Base-by-base conservation (phyloP, 805 yeast genomes). In the Lipomyces orientalis region DNA sequence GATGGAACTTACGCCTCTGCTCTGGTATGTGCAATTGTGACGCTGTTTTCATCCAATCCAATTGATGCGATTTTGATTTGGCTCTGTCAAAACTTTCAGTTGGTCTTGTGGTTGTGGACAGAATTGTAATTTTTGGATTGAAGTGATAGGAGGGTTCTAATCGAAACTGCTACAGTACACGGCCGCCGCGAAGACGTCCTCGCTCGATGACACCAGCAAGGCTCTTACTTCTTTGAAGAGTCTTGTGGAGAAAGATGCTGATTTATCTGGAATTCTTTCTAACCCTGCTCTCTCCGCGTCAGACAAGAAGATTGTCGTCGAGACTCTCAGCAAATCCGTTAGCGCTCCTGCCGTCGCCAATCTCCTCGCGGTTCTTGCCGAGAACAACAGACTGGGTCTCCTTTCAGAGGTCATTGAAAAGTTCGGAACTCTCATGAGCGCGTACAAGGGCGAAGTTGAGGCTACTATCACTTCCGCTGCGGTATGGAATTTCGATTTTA, bases 1-100 rank as follows among this genome's bases (percentile, higher is more conserved):
- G 98, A 93, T 75, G 99, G 98, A 78, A 93, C 98, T 73, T 94
- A 94, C 81, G 99, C 98, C 75, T 86, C 92, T 66, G 97, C 99
- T 60, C 86, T 95, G 76, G 73, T 73, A 52, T 35, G 71, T 60
- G n/a, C n/a, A 4, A 29, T 25, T 7, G 37, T 25, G 29, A 25
- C 31, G 22, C 14, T 19, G 16, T 25, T 31, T 19, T 5, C 60
- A 35, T n/a, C 60, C 22, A 46, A 37, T 14, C 34, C 35, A 37
- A 22, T 25, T 25, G 29, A 25, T 60, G 4, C 54, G 19, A 16
- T 35, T 19, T 58, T 4, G 14, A 2, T 33, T 57, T 33, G 22
- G 29, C 31, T 25, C 52, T 9, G 10, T 59, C 10, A 2, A 19
- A 19, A 14, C 31, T 12, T 4, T 19, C 19, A 10, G 4, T 29